phyloP scores from a whole-genome alignment of 1,284 basidiomycete species.

The Cryptococcus sp. region DNA sequence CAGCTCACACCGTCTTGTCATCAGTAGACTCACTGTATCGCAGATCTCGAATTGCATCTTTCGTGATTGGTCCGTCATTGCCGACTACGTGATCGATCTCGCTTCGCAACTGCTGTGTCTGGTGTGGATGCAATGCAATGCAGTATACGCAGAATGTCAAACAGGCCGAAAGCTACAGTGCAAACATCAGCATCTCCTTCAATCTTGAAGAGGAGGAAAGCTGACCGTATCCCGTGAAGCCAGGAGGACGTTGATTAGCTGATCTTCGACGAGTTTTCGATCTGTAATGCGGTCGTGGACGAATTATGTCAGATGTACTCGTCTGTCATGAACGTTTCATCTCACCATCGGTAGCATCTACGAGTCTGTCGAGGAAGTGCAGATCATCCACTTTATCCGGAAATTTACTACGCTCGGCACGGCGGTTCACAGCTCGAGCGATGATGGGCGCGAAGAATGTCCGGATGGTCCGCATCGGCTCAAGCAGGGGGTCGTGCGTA shows the following conservation, averaged over 20 bases:
- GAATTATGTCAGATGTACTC: background rate
- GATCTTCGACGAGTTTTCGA: constrained; percentile 40
- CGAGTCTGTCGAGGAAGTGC: constrained; percentile 37
- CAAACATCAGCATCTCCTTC: background rate
- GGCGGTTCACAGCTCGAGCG: constrained; percentile 20
- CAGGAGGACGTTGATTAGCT: constrained; percentile 49
- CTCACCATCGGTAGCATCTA: constrained; percentile 38
- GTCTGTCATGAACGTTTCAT: background rate
- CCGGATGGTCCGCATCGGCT: constrained; percentile 35
- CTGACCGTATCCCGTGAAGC: constrained; percentile 50
- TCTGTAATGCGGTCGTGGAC: constrained; percentile 23
- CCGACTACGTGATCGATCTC: constrained; percentile 21
- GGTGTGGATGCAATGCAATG: constrained; percentile 28
- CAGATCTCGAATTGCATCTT: constrained; percentile 30
- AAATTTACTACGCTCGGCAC: background rate
- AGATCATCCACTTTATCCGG: constrained; percentile 1
- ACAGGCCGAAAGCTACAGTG: constrained; percentile 33
- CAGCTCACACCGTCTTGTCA: background rate
- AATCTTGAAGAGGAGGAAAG: background rate
- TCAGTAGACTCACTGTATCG: constrained; percentile 14
- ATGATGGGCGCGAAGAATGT: constrained; percentile 39
- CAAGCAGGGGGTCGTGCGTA: constrained; percentile 25
- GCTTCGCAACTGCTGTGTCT: constrained; percentile 11
- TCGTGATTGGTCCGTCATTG: constrained; percentile 15
- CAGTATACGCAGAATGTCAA: constrained; percentile 40